Conservation (phyloP, 345 rosid species). For the Ricinus communis region DNA sequence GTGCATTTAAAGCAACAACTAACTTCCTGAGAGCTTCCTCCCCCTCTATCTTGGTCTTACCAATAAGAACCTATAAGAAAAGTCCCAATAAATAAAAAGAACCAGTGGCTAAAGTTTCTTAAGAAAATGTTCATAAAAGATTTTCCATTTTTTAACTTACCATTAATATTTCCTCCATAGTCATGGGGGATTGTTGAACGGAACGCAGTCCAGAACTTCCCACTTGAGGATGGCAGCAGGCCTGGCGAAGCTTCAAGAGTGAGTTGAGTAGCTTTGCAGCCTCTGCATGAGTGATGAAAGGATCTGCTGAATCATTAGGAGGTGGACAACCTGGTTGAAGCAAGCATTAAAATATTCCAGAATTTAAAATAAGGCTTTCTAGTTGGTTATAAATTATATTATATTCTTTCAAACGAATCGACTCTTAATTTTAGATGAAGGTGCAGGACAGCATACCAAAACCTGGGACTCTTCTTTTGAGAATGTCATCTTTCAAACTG, state of each 20-base stretch:
- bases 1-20: conserved; percentile 87
- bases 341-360: conserved; percentile 6
- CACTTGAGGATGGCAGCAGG: conserved; percentile 99
- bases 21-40: conserved; percentile 88
- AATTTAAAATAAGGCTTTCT: conserved; percentile 3
- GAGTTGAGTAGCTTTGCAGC: conserved; percentile 86
- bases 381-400: background rate
- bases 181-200: conserved; percentile 89
- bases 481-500: conserved; percentile 75
- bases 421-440: conserved; percentile 29
- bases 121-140: conserved; percentile 4
- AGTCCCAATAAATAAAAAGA: conserved; percentile 21
- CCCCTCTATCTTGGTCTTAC: conserved; percentile 90
- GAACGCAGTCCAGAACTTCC: conserved; percentile 95
- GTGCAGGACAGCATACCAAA: conserved; percentile 20
- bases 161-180: conserved; percentile 91
- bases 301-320: conserved; percentile 43
- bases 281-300: conserved; percentile 69
- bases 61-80: conserved; percentile 68
- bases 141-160: conserved; percentile 32
- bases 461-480: conserved; percentile 67
- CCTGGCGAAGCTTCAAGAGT: conserved; percentile 97
- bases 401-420: conserved; percentile 14
- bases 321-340: conserved; percentile 44
- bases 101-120: conserved; percentile 9